These are phyloP conservation scores for Nidula niveotomentosa DNA, from an alignment of 1,284 basidiomycete genomes.

Conservation along the genomic window DNA sequence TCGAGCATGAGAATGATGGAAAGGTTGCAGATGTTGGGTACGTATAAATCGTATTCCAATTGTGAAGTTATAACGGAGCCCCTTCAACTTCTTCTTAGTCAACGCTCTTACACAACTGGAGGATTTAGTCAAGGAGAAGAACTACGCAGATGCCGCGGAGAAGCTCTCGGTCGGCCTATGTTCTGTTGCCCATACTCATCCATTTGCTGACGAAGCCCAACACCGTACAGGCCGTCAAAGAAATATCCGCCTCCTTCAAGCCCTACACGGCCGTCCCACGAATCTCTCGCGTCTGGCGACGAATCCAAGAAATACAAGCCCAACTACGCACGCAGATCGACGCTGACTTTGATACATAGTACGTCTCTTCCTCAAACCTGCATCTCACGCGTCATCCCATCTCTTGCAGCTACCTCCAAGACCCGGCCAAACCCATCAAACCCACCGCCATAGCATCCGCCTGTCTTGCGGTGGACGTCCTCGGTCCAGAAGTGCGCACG, in stretches of 20 bases:
- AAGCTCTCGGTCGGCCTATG: constrained; percentile 64
- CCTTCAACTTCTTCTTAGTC: constrained; percentile 42
- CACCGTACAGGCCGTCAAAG: constrained; percentile 75
- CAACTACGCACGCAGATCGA: constrained; percentile 79
- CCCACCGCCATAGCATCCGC: constrained; percentile 70
- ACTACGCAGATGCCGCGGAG: constrained; percentile 83
- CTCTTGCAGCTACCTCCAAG: constrained; percentile 64
- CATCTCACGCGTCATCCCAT: not conserved
- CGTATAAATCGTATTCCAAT: constrained; percentile 12
- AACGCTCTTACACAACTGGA: constrained; percentile 84
- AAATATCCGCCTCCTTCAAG: constrained; percentile 80
- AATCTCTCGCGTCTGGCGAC: constrained; percentile 76
- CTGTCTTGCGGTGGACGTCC: constrained; percentile 82
- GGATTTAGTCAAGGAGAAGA: constrained; percentile 73
- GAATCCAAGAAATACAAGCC: constrained; percentile 79
- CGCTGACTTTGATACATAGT: constrained; percentile 90
- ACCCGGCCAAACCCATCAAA: constrained; percentile 68
- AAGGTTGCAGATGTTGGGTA: constrained; percentile 92
- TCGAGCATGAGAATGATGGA: constrained; percentile 90
- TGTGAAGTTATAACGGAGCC: too few relatives aligned
- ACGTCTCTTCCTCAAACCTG: constrained; percentile 27
- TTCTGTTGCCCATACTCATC: not conserved
- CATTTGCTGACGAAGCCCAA: constrained; percentile 4
- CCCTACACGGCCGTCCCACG: constrained; percentile 72
- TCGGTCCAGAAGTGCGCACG: constrained; percentile 79